Evolutionary conservation across 1,284 basidiomycete species (phyloP), one percentile per base, ranked within the genome.

Genomic region (Rhodotorula sp.): DNA sequence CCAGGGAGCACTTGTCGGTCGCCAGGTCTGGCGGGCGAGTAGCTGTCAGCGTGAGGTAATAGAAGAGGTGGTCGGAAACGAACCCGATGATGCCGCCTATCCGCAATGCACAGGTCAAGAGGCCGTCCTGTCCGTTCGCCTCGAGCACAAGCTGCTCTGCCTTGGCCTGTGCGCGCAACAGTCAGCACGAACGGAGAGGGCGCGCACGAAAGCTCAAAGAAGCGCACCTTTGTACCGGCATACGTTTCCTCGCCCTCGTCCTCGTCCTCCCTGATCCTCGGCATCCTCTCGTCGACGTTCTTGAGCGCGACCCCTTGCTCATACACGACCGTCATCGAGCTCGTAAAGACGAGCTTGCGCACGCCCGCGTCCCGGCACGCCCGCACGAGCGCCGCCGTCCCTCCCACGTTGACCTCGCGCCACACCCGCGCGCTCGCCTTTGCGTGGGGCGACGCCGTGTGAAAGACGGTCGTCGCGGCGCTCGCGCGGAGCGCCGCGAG

Each of bases 51-150:
- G 17, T 2, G 50, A 49, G 50, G 3, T 44, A 17, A 21, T n/a
- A 7, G n/a, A 21, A 17, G 53, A 61, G 25, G 34, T 9, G 17
- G 17, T n/a, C 25, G 27, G 27, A 21, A 23, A 81, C 87, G 66
- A 73, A 91, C 92, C 96, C 97, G 80, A 98, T 98, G 79, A 99
- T 97, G 19, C 95, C 94, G 34, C 93, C 89, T 7, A 95, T 93
- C 60, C 97, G 86, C 56, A 99, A 82, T 17, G 95, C 91, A 61
- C 95, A 93, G 0, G 97, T 99, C 73, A 91, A 83, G 12, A 98
- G 85, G 4, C 90, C 91, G 27, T 87, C 87, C 74, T 89, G 86
- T 3, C 89, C 90, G 79, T 97, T 99, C 19, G 95, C 92, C 45
- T 86, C 87, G 4, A 99, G 84, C 2, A 98, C 89, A 50, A 91